These are phyloP conservation scores for Chaetothyriales sp. DNA, from an alignment of 2,329 filamentous ascomycete genomes.

Conservation along the genomic window DNA sequence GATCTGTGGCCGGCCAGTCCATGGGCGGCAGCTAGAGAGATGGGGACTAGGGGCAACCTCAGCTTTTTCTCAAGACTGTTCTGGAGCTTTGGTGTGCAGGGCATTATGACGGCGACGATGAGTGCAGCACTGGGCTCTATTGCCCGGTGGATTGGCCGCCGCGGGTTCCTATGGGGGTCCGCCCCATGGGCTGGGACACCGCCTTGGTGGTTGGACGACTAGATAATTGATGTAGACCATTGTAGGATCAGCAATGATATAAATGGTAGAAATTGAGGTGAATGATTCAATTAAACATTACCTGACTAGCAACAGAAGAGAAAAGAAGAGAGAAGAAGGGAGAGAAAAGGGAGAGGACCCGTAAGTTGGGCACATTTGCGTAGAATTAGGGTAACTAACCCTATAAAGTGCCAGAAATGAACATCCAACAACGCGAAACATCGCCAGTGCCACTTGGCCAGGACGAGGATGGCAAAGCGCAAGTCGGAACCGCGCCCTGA, in stretches of 20 bases:
- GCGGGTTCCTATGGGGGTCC: not conserved
- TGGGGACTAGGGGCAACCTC: not conserved
- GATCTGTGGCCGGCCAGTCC: constrained; percentile 6
- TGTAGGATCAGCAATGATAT: too few species aligned
- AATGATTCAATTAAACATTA: too few species aligned
- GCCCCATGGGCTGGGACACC: not conserved
- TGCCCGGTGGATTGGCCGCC: not conserved
- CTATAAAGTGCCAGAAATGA: not conserved
- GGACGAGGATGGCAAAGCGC: constrained; percentile 29
- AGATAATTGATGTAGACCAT: too few species aligned
- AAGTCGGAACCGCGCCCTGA: constrained; percentile 31
- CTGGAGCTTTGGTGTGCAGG: constrained; percentile 8
- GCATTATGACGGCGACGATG: constrained; percentile 1
- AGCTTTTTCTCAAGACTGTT: constrained; percentile 6
- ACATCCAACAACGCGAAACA: not conserved
- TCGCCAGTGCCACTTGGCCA: not conserved
- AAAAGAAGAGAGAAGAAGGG: too few species aligned
- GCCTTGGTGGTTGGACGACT: too few species aligned
- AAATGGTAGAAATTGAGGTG: too few species aligned
- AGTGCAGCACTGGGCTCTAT: not conserved
- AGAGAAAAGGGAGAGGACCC: too few species aligned
- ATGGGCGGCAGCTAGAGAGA: not conserved
- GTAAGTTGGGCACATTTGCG: too few species aligned
- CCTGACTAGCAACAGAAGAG: too few species aligned
- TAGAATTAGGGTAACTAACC: not conserved